A percentile compares a stretch with the other conserved stretches of the same genome.
Conservation (phyloP, 2,329 filamentous ascomycete species). For the Phyllosticta capitalensis region DNA sequence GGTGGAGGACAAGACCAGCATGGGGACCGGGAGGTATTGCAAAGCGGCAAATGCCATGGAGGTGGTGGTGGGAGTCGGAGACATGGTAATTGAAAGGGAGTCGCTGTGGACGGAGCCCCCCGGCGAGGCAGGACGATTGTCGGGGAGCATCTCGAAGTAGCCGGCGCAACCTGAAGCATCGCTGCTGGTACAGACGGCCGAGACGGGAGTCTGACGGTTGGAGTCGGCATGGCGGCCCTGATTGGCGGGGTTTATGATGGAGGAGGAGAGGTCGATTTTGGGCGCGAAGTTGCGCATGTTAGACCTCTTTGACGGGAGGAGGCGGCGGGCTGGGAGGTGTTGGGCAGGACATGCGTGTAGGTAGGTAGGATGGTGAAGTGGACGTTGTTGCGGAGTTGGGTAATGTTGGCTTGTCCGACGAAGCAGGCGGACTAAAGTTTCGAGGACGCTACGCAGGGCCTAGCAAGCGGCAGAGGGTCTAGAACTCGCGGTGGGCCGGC, state of each 20-base stretch:
- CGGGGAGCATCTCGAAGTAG: slow-evolving; percentile 22
- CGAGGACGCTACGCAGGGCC: neutral
- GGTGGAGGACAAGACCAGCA: slow-evolving; percentile 56
- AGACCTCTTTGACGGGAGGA: neutral
- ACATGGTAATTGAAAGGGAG: slow-evolving; percentile 22
- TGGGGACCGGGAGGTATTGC: slow-evolving; percentile 64
- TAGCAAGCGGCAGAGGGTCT: neutral
- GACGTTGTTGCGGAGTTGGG: neutral
- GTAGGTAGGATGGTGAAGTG: neutral
- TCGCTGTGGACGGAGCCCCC: slow-evolving; percentile 24
- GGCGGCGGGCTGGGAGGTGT: neutral
- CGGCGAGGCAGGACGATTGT: slow-evolving; percentile 13
- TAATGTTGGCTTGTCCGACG: neutral
- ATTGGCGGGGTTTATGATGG: neutral
- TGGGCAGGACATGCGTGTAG: neutral
- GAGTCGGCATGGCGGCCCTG: slow-evolving; percentile 8
- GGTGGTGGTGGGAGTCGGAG: slow-evolving; percentile 19
- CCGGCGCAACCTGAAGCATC: slow-evolving; percentile 13
- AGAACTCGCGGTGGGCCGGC: neutral
- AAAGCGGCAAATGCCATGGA: slow-evolving; percentile 41
- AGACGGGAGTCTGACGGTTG: slow-evolving; percentile 1
- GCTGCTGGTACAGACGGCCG: slow-evolving; percentile 17
- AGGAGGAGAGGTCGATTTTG: neutral
- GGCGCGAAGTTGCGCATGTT: slow-evolving; percentile 9
- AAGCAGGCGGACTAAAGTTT: neutral